Percentiles rank a stretch among this genome's conserved stretches.
These are phyloP conservation scores for Fraxinus sp. DNA, from an alignment of 305 asterid species.

Conservation along the genomic window DNA sequence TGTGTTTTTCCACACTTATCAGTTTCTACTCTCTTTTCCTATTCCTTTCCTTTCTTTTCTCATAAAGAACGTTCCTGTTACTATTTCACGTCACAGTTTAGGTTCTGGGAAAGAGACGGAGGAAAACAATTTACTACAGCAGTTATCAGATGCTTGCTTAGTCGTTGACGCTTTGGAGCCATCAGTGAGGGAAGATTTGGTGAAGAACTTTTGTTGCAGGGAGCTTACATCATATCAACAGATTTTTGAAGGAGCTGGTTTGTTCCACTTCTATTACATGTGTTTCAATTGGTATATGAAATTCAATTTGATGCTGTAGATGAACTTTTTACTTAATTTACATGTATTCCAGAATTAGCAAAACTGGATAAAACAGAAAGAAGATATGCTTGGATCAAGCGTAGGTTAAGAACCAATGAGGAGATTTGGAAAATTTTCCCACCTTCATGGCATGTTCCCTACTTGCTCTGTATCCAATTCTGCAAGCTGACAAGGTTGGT, in stretches of 20 bases:
- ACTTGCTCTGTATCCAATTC: slow-evolving; percentile 95
- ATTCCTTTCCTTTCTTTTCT: slow-evolving; percentile 14
- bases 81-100: slow-evolving; percentile 57
- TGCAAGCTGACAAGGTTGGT: slow-evolving; percentile 95
- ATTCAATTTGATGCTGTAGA: slow-evolving; percentile 24
- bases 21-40: slow-evolving; percentile 5
- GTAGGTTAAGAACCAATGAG: slow-evolving; percentile 88
- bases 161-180: slow-evolving; percentile 99
- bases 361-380: slow-evolving; percentile 94
- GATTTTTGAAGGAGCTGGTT: slow-evolving; percentile 98
- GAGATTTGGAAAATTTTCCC: slow-evolving; percentile 97
- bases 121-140: slow-evolving; percentile 81
- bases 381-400: slow-evolving; percentile 97
- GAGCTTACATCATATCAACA: slow-evolving; percentile 95
- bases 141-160: slow-evolving; percentile 89
- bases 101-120: slow-evolving; percentile 96
- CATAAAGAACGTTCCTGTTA: slow-evolving; percentile 13
- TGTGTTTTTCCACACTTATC: no score
- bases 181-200: slow-evolving; percentile 94
- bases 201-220: slow-evolving; percentile 76
- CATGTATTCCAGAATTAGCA: slow-evolving; percentile 61
- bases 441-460: slow-evolving; percentile 86
- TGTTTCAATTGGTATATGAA: slow-evolving; percentile 21
- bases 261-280: slow-evolving; percentile 27
- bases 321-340: slow-evolving; percentile 16